phyloP scores from a whole-genome alignment of 495 filamentous ascomycete genomes.

The Parathielavia appendiculata region DNA sequence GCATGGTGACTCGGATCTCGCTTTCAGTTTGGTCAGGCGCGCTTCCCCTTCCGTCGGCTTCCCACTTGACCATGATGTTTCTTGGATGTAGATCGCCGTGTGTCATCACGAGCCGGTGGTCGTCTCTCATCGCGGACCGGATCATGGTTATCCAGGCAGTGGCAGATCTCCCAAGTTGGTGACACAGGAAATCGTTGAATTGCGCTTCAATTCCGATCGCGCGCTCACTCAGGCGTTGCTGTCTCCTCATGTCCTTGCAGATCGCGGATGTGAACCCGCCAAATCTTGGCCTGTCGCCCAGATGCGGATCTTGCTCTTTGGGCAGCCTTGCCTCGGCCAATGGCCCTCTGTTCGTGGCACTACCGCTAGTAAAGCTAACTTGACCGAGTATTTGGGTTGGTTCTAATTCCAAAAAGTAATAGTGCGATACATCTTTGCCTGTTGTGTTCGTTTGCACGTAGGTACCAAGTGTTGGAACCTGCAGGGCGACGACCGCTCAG shows the following conservation, averaged over 20 bases:
- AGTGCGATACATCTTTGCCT: too few species aligned
- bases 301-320: neutral
- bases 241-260: slow-evolving; percentile 3
- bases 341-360: too few species aligned
- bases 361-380: too few species aligned
- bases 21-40: neutral
- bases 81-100: slow-evolving; percentile 1
- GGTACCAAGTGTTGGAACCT: too few species aligned
- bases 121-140: slow-evolving; percentile 1
- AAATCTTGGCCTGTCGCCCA: neutral
- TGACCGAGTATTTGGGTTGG: too few species aligned
- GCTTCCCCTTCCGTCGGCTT: neutral
- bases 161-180: neutral
- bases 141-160: neutral
- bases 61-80: slow-evolving; percentile 2
- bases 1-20: neutral
- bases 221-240: neutral
- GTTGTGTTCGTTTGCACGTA: too few species aligned
- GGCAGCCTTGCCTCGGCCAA: too few species aligned
- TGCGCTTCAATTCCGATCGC: neutral
- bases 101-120: neutral
- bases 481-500: too few species aligned
- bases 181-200: slow-evolving; percentile 5
- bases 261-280: neutral
- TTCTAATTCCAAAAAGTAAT: too few species aligned